A percentile compares a stretch with the other conserved stretches of the same genome.
phyloP scores from a whole-genome alignment of 257 asterid species.

The Plantago major region DNA sequence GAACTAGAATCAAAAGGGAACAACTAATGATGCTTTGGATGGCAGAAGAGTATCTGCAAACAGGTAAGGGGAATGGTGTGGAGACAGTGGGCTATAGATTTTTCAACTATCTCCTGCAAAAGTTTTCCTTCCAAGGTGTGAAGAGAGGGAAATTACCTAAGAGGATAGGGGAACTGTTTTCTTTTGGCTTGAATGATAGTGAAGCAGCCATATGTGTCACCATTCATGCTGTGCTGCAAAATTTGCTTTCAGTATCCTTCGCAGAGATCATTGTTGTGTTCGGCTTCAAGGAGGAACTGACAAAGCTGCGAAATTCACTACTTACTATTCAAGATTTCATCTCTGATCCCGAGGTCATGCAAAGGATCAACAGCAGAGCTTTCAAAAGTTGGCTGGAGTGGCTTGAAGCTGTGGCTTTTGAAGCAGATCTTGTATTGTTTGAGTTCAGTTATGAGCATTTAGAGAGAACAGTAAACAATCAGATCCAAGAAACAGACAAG shows the following conservation, averaged over 20 bases:
- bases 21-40: conserved; percentile 5
- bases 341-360: neutral
- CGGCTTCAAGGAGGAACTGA: neutral
- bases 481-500: neutral
- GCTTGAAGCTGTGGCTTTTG: neutral
- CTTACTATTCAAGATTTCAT: neutral
- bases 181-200: neutral
- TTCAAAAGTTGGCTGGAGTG: conserved; percentile 2
- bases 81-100: neutral
- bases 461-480: neutral
- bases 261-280: neutral
- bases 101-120: conserved; percentile 4
- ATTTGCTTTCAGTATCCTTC: neutral
- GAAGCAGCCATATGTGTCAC: neutral
- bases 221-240: conserved; percentile 6
- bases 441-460: neutral
- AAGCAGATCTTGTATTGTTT: neutral
- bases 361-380: neutral
- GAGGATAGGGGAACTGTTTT: neutral
- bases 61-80: neutral
- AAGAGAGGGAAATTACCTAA: neutral
- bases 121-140: neutral
- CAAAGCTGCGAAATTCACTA: neutral
- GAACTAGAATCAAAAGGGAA: neutral
- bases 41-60: conserved; percentile 8